phyloP scores from a whole-genome alignment of 2,329 filamentous ascomycete species.

The Colletotrichum godetiae region DNA sequence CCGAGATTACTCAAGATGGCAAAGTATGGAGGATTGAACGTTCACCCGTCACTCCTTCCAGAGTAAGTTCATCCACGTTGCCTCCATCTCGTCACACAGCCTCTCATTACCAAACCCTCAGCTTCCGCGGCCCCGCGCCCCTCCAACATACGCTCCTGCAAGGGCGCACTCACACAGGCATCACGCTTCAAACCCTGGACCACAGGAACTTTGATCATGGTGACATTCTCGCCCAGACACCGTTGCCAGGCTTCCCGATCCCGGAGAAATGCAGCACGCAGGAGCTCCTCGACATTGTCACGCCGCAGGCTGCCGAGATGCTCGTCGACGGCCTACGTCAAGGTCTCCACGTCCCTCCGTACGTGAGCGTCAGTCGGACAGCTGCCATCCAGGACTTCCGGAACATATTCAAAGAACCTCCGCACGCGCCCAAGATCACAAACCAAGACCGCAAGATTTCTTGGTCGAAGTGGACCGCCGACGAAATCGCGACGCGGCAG shows the following conservation, averaged over 20 bases:
- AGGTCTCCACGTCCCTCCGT: constrained; percentile 73
- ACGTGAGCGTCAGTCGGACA: constrained; percentile 50
- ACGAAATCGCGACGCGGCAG: constrained; percentile 65
- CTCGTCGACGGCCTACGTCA: constrained; percentile 74
- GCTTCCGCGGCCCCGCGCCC: constrained; percentile 86
- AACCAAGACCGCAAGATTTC: constrained; percentile 72
- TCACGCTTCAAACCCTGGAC: constrained; percentile 90
- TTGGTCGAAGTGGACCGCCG: constrained; percentile 64
- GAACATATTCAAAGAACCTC: constrained; percentile 26
- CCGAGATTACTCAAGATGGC: constrained; percentile 75
- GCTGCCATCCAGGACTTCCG: constrained; percentile 35
- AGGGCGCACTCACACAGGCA: constrained; percentile 71
- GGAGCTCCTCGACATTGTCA: constrained; percentile 61
- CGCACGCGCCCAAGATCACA: constrained; percentile 79
- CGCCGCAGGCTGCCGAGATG: constrained; percentile 74
- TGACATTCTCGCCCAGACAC: constrained; percentile 77
- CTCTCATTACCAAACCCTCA: constrained; percentile 44
- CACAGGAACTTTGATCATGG: constrained; percentile 82
- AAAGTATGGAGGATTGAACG: constrained; percentile 88
- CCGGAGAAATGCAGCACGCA: constrained; percentile 55
- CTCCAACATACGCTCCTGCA: constrained; percentile 85
- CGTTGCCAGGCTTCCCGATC: constrained; percentile 65
- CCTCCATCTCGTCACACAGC: background rate
- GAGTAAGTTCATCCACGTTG: constrained; percentile 63
- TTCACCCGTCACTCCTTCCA: constrained; percentile 92